Base-by-base conservation (phyloP, 345 rosid genomes). In the Brassica carinata region DNA sequence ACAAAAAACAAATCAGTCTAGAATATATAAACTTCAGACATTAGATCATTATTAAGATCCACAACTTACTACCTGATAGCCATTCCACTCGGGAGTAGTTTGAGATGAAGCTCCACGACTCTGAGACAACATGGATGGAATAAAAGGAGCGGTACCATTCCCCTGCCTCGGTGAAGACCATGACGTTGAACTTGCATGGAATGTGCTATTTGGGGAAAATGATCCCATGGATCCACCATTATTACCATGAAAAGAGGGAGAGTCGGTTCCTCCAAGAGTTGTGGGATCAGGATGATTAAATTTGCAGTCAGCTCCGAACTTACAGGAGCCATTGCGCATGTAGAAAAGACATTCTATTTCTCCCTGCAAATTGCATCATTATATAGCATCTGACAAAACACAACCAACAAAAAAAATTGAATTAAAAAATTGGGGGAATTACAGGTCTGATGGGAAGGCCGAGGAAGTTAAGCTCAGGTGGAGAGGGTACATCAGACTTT, bases 301-400 rank as follows among this genome's bases (percentile, higher is more conserved):
- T 81, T 82, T 89, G 90, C 99, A 96, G 81, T 78, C 90, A 64
- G 89, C 78, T 69, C 92, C 97, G 83, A 67, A 96, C 79, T 92
- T 96, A 88, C 99, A 96, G 77, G 98, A 92, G 73, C 94, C 98
- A 81, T 86, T 92, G 51, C 95, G 97, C 98, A 96, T 96, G 85
- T 90, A 96, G 85, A 82, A 93, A 5, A 87, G 94, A 70, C 99
- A 93, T 77, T 96, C 98, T 76, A 70, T 86, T 85, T 87, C 97
- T 78, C 91, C 95, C 97, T 93, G 85, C 2, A 8, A 67, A 69
- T 79, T 15, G 13, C 8, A 19, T 40, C 38, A 70, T 36, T 69
- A 63, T 71, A 65, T 30, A 71, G n/a, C 53, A 55, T 62, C 14
- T 34, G 31, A 30, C 27, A 67, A 29, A 30, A 19, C 9, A 64